Conservation (phyloP, 805 yeast genomes). For the Metschnikowia cerradonensis region DNA sequence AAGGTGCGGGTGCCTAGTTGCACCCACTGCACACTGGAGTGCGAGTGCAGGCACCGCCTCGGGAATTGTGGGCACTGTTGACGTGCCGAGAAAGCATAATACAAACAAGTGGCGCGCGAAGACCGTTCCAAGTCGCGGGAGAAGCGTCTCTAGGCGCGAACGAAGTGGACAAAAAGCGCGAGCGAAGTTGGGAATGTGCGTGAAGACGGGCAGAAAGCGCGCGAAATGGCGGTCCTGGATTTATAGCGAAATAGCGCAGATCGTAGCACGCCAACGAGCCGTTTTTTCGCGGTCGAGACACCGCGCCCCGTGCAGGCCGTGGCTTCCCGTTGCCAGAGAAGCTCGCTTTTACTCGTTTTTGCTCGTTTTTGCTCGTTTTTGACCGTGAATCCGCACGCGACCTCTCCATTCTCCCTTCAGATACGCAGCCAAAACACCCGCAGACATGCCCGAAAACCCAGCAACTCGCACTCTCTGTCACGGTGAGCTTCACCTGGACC, state of each 20-base stretch:
- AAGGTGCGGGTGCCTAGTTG: slow-evolving; percentile 8
- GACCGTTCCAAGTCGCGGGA: background rate
- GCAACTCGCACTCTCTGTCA: background rate
- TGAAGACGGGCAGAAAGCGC: background rate
- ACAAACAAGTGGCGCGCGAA: background rate
- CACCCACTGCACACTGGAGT: slow-evolving; percentile 8
- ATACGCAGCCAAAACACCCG: no score
- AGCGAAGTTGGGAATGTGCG: background rate
- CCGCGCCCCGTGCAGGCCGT: background rate
- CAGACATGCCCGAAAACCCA: no score
- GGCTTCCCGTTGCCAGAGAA: background rate
- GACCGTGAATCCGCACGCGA: slow-evolving; percentile 1
- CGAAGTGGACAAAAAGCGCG: background rate
- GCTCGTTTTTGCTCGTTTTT: no score
- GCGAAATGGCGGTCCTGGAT: slow-evolving; percentile 1
- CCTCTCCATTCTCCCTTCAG: background rate
- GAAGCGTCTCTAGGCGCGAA: background rate
- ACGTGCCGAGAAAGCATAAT: slow-evolving; percentile 2
- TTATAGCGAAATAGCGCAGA: background rate
- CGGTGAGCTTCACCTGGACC: background rate
- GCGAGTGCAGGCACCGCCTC: background rate
- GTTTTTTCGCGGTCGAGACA: background rate
- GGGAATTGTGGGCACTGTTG: background rate
- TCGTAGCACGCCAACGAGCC: slow-evolving; percentile 6
- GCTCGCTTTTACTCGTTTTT: background rate